A percentile compares a stretch with the other conserved stretches of the same genome.
phyloP scores from a whole-genome alignment of 305 asterid genomes.

The Fraxinus dipetala region DNA sequence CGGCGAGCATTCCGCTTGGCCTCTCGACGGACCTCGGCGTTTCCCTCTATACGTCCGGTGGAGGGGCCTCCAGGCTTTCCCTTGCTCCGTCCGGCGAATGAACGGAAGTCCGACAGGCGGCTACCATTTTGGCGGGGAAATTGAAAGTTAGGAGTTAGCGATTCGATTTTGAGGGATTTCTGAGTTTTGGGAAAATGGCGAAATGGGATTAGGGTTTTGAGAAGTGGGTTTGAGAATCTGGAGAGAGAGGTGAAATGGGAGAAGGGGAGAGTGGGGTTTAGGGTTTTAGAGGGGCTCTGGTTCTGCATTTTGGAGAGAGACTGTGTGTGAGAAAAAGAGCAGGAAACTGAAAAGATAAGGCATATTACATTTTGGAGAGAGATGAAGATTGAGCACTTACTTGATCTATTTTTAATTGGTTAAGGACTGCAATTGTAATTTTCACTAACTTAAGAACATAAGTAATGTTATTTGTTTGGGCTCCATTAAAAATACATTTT shows the following conservation, averaged over 20 bases:
- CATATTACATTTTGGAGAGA: not conserved
- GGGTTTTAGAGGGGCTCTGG: conserved; percentile 58
- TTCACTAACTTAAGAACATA: not conserved
- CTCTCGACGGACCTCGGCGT: conserved; percentile 61
- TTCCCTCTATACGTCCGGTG: conserved; percentile 69
- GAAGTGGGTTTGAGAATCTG: conserved; percentile 45
- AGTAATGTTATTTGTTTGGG: not conserved
- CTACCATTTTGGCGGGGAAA: conserved; percentile 29
- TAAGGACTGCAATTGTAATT: not conserved
- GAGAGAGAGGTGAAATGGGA: conserved; percentile 24
- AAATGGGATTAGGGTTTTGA: conserved; percentile 17
- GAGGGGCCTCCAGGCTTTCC: conserved; percentile 57
- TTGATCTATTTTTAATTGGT: not conserved
- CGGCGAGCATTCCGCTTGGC: conserved; percentile 68
- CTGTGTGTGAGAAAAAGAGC: not conserved
- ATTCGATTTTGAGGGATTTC: conserved; percentile 32
- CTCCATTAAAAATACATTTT: no score
- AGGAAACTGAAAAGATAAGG: not conserved
- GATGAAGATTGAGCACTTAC: not conserved
- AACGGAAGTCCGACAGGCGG: conserved; percentile 47
- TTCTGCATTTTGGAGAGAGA: conserved; percentile 40
- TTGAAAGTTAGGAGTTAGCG: conserved; percentile 15
- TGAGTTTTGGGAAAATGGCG: conserved; percentile 17
- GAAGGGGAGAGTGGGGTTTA: conserved; percentile 40
- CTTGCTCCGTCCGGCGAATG: conserved; percentile 85